Base-by-base conservation (phyloP, 768 basidiomycete species). In the Botryobasidium botryosum region DNA sequence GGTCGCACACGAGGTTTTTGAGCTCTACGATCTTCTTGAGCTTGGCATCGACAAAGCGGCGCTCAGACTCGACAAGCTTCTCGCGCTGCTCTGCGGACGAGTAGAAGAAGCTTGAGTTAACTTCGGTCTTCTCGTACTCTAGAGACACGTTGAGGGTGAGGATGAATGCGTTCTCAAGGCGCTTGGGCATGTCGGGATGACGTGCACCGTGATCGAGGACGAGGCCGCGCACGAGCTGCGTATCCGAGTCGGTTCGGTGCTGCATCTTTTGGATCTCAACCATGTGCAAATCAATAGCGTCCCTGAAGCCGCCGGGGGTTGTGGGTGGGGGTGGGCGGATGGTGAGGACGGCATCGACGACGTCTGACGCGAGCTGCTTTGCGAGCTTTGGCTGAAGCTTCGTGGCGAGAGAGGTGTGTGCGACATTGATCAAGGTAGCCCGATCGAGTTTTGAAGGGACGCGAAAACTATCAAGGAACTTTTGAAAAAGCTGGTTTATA, bases 251-350 rank as follows among this genome's bases (percentile, higher is more conserved):
- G 35, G 82, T 91, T 55, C 91, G 82, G 65, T 99, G 94, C 62
- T 94, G 92, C 94, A 99, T 99, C 68, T 97, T 97, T 94, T 97
- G 97, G 50, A 97, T 79, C 65, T 99, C 94, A 42, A 99, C 68
- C 94, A 99, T 99, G 65, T 97, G 92, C 46, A 99, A 69, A 67
- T 99, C 94, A 57, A 97, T 91, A 40, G 91, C 88, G 53, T 90
- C 79, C 43, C 71, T 72, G 69, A 74, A 81, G 24, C 70, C 56
- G 32, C 54, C 57, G 12, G 57, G 48, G 17, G 54, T 51, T 47
- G 77, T 74, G 18, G 72, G 64, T 27, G 75, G 70, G 12, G 79
- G 80, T 37, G 61, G 57, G 15, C 77, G 75, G 61, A 99, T 90
- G 40, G 88, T 72, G 15, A 84, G 65, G 13, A 97, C 87, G 55